Conservation (phyloP, 305 asterid species). For the Fraxinus ornus region DNA sequence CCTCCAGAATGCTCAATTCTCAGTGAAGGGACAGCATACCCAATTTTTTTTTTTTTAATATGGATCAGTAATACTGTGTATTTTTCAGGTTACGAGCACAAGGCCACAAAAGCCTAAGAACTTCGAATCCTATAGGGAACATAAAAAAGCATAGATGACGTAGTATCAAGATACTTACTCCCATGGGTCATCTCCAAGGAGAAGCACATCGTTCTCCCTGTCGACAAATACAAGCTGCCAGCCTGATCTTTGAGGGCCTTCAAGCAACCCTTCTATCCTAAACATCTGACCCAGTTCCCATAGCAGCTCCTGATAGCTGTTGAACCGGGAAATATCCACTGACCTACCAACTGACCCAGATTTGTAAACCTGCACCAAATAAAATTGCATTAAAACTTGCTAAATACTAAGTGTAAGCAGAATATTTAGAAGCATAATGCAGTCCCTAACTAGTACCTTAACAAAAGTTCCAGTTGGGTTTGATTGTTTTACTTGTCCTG, state of each 20-base stretch:
- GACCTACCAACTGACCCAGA: slow-evolving; percentile 88
- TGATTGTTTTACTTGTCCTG: slow-evolving; percentile 63
- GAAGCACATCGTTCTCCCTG: slow-evolving; percentile 98
- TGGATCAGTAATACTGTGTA: not conserved
- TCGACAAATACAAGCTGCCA: slow-evolving; percentile 99
- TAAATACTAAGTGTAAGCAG: not conserved
- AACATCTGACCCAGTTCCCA: slow-evolving; percentile 87
- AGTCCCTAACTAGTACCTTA: slow-evolving; percentile 49
- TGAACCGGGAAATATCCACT: slow-evolving; percentile 81
- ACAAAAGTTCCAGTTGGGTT: slow-evolving; percentile 55
- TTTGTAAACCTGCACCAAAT: slow-evolving; percentile 65
- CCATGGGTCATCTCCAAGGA: slow-evolving; percentile 99
- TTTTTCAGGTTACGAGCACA: not conserved
- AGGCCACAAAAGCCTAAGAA: not conserved
- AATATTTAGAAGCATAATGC: not conserved
- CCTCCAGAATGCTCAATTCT: not conserved
- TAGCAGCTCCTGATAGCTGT: slow-evolving; percentile 90
- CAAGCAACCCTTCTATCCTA: slow-evolving; percentile 87
- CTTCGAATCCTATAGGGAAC: not conserved
- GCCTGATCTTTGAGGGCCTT: slow-evolving; percentile 99
- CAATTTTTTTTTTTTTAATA: no score
- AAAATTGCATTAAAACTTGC: slow-evolving; percentile 18
- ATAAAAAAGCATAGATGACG: not conserved
- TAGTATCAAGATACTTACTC: slow-evolving; percentile 55
- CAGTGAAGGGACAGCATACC: not conserved